phyloP scores from a whole-genome alignment of 441 rosid species.

The Arabidopsis hybrid region DNA sequence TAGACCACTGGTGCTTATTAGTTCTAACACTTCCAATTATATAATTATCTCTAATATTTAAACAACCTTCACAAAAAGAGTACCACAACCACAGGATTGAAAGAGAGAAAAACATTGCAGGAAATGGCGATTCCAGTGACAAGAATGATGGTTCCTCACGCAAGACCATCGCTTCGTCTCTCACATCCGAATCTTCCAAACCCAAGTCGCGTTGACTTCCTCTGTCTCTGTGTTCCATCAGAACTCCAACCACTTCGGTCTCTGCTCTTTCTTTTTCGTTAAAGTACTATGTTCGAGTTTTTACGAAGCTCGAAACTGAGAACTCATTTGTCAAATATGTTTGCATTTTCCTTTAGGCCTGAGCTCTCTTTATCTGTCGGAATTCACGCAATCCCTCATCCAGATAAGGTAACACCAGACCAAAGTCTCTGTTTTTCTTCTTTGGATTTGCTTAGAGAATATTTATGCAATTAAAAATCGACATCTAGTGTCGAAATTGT shows the following conservation, averaged over 20 bases:
- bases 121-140: slow-evolving; percentile 64
- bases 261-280: slow-evolving; percentile 25
- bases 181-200: slow-evolving; percentile 13
- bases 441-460: background rate
- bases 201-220: slow-evolving; percentile 31
- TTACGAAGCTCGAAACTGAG: background rate
- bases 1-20: slow-evolving; percentile 76
- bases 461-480: slow-evolving; percentile 31
- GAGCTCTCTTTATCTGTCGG: slow-evolving; percentile 65
- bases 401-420: slow-evolving; percentile 63
- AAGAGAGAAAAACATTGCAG: slow-evolving; percentile 21
- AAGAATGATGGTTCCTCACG: slow-evolving; percentile 50
- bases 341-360: slow-evolving; percentile 46
- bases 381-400: slow-evolving; percentile 82
- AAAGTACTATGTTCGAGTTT: too few species aligned
- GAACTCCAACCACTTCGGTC: slow-evolving; percentile 54
- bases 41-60: rapidly evolving
- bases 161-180: slow-evolving; percentile 38
- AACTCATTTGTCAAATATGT: background rate
- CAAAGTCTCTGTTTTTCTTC: slow-evolving; percentile 8
- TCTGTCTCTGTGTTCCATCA: slow-evolving; percentile 51
- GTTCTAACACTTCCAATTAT: rapidly evolving
- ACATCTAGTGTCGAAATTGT: slow-evolving; percentile 27
- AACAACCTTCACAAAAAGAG: slow-evolving; percentile 2
- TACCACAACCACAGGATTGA: slow-evolving; percentile 17